Base-by-base conservation (phyloP, 257 asterid genomes). In the Cordia subcordata region DNA sequence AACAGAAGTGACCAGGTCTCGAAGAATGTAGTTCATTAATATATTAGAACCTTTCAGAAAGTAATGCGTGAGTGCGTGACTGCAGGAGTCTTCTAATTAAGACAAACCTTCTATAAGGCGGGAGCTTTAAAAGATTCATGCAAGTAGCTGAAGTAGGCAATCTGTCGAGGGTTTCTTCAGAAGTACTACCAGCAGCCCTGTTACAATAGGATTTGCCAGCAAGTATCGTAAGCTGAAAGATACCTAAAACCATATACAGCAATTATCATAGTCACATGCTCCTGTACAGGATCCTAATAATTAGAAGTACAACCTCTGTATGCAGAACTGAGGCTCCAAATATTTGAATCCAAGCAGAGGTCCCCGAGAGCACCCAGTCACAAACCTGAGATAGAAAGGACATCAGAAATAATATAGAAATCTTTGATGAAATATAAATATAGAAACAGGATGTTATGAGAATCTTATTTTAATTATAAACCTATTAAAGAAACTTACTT, bases 321-420 rank as follows among this genome's bases (percentile, higher is more conserved):
- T 73, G 76, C 99, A 86, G 81, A 93, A 93, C 47, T 78, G 57
- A 32, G 97, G 99, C 79, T 93, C 99, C 86, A 89, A 77, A 63
- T 83, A 78, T 68, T 85, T 86, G 61, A 93, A 93, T 56, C 99
- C 99, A 58, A 93, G 96, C 72, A 93, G 70, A 54, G 99, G 99
- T 71, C 99, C 99, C 53, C 99, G 94, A 68, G 99, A 93, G 69
- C 99, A 93, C 32, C 97, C 99, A 44, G 99, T 93, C 56, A 81
- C 91, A 77, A 93, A 93, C 81, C 99, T 93, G 69, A 57, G 35
- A 63, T 60, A 59, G 60, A 39, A 63, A 64, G 51, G 13, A 56
- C 49, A 52, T 22, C 55, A 16, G 39, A 51, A 17, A 46, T 21
- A 8, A 54, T 38, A 55, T 66, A 49, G 53, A 49, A 42, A 27